Percentiles rank a stretch among this genome's conserved stretches.
phyloP scores from a whole-genome alignment of 805 yeast species.

The Wickerhamiella cacticola region DNA sequence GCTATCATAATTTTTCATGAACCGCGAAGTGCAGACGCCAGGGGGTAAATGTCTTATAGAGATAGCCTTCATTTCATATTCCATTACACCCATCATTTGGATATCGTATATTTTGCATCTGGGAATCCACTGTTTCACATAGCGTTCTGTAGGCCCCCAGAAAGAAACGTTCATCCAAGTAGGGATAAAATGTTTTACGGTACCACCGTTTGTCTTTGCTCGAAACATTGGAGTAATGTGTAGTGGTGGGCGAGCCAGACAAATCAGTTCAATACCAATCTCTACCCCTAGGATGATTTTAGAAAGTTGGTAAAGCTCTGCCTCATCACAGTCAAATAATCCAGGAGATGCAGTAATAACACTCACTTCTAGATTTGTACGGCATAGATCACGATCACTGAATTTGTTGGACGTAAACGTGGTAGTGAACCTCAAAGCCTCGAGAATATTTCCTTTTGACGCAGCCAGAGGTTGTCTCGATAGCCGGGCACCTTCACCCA shows the following conservation, averaged over 20 bases:
- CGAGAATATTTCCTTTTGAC: constrained; percentile 77
- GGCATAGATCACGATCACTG: constrained; percentile 72
- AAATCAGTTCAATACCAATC: constrained; percentile 75
- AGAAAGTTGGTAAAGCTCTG: constrained; percentile 60
- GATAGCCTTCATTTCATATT: constrained; percentile 65
- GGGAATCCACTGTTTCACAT: constrained; percentile 62
- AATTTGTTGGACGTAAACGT: constrained; percentile 66
- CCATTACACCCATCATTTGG: constrained; percentile 98
- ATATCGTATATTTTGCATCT: constrained; percentile 86
- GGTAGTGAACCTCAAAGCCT: constrained; percentile 75
- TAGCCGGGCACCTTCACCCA: constrained; percentile 30
- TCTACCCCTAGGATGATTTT: constrained; percentile 66
- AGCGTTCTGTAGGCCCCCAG: constrained; percentile 51
- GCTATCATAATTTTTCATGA: constrained; percentile 53
- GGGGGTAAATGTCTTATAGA: constrained; percentile 47
- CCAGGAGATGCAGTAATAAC: constrained; percentile 90
- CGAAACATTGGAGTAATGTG: constrained; percentile 86
- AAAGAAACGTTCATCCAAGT: constrained; percentile 92
- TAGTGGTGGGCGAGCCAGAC: constrained; percentile 80
- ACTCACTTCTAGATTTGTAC: constrained; percentile 82
- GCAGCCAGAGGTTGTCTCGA: constrained; percentile 44
- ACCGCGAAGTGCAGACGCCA: constrained; percentile 23
- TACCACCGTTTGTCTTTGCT: constrained; percentile 29
- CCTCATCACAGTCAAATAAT: constrained; percentile 78
- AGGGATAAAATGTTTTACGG: constrained; percentile 58